A percentile compares a stretch with the other conserved stretches of the same genome.
phyloP scores from a whole-genome alignment of 179 eudicot genomes.

The Actinidia arguta region DNA sequence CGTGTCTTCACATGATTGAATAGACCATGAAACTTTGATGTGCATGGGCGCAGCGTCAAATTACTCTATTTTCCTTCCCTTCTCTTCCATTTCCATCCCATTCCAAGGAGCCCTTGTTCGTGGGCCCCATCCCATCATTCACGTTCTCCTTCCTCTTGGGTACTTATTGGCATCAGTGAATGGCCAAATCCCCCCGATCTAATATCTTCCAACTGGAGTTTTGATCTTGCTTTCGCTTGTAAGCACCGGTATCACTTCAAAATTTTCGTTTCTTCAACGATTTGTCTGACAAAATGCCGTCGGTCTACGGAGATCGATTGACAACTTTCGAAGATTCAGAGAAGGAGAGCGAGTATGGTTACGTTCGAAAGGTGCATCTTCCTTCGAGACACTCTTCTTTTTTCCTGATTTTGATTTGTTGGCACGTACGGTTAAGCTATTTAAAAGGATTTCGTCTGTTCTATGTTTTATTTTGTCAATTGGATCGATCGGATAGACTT shows the following conservation, averaged over 20 bases:
- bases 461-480: no score
- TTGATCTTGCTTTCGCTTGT: background rate
- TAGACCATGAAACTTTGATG: background rate
- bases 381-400: background rate
- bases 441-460: no score
- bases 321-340: slow-evolving; percentile 98
- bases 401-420: background rate
- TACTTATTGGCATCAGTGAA: background rate
- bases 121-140: background rate
- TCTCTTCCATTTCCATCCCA: no score
- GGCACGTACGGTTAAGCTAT: no score
- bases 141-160: slow-evolving; percentile 8
- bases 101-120: background rate
- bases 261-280: slow-evolving; percentile 8
- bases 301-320: slow-evolving; percentile 77
- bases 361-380: slow-evolving; percentile 87
- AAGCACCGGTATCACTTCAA: background rate
- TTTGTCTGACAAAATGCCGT: slow-evolving; percentile 61
- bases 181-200: background rate
- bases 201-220: background rate
- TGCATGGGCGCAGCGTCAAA: background rate
- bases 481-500: no score
- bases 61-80: background rate
- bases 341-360: slow-evolving; percentile 98
- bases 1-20: background rate